These are phyloP conservation scores for Calonectria crousiana DNA, from an alignment of 2,329 filamentous ascomycete species.

Conservation along the genomic window DNA sequence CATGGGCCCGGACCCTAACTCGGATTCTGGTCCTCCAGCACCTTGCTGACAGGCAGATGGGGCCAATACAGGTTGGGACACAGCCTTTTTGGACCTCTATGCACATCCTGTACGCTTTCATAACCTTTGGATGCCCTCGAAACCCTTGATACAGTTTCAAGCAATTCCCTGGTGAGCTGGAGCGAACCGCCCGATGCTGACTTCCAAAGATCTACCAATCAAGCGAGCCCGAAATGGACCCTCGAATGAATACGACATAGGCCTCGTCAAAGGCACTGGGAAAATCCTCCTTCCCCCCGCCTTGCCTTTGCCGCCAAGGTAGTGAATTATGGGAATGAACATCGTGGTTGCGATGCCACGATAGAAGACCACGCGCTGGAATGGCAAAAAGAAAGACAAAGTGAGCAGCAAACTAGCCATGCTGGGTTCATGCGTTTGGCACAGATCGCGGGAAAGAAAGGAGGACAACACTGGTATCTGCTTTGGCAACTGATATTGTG, in stretches of 20 bases:
- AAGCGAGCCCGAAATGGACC: background rate
- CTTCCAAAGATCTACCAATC: background rate
- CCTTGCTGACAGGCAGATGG: conserved; percentile 38
- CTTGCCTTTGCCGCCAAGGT: background rate
- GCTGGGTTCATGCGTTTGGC: background rate
- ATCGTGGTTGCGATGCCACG: too few relatives aligned
- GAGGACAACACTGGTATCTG: background rate
- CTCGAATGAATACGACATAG: background rate
- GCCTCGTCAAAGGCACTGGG: background rate
- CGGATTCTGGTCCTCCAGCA: conserved; percentile 35
- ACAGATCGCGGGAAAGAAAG: background rate
- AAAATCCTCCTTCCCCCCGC: background rate
- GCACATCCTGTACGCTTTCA: background rate
- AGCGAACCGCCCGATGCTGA: background rate
- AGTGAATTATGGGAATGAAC: background rate
- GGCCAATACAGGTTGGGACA: conserved; percentile 19
- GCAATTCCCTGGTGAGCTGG: background rate
- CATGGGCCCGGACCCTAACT: conserved; percentile 32
- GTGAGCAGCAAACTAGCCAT: background rate
- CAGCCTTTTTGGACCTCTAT: conserved; percentile 13
- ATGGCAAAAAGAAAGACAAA: background rate
- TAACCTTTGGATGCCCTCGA: background rate
- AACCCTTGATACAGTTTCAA: background rate
- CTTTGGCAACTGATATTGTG: background rate
- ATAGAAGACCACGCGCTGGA: background rate